These are phyloP conservation scores for Paramecium sonneborni DNA, from an alignment of 73 alveolate genomes.

Conservation along the genomic window DNA sequence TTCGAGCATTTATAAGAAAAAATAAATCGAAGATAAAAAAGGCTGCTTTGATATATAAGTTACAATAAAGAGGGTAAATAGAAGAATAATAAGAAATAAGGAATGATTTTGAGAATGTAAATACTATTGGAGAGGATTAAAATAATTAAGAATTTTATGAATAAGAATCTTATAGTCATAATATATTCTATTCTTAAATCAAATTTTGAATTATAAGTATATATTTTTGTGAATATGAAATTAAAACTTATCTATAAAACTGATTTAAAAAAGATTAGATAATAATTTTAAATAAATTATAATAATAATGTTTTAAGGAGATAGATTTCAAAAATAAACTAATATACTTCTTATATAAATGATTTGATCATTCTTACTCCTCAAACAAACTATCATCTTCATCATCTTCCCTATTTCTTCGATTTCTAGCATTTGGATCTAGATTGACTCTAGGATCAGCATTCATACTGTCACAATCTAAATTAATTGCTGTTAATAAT, in stretches of 20 bases:
- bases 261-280: no score
- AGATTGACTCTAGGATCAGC: slow-evolving; percentile 79
- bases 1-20: not conserved
- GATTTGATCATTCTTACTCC: not conserved
- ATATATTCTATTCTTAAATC: no score
- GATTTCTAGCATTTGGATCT: slow-evolving; percentile 62
- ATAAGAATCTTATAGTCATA: no score
- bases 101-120: no score
- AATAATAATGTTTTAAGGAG: no score
- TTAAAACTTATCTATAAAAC: no score
- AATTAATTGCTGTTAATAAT: slow-evolving; percentile 86
- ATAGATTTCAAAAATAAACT: not conserved
- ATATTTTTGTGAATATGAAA: no score
- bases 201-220: no score
- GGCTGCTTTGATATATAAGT: not conserved
- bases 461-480: slow-evolving; percentile 95
- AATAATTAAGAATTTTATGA: no score
- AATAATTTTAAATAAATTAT: no score
- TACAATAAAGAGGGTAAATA: no score
- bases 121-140: no score
- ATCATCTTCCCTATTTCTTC: slow-evolving; percentile 47
- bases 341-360: not conserved
- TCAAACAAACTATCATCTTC: slow-evolving; percentile 42
- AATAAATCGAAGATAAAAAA: not conserved
- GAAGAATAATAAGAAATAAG: not conserved